These are phyloP conservation scores for Colletotrichum kahawae DNA, from an alignment of 2,329 filamentous ascomycete genomes.

Conservation along the genomic window DNA sequence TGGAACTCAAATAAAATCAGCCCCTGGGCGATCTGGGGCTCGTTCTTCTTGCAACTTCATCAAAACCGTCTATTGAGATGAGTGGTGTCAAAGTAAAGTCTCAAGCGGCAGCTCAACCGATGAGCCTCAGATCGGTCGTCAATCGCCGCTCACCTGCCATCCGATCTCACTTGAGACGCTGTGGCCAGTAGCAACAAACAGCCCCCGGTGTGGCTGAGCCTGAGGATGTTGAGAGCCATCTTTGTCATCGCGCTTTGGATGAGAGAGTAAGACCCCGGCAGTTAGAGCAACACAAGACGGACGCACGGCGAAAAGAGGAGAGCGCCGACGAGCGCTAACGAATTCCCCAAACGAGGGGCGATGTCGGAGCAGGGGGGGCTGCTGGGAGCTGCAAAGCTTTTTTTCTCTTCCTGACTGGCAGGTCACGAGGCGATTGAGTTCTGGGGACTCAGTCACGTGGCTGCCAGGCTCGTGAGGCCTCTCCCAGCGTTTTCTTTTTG, in stretches of 20 bases:
- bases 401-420: background rate
- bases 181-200: background rate
- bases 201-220: background rate
- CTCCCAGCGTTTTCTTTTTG: background rate
- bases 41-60: background rate
- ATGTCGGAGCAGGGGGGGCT: conserved; percentile 5
- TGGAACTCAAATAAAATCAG: background rate
- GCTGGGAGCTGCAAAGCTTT: background rate
- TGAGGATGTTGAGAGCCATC: background rate
- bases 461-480: background rate
- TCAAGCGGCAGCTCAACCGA: background rate
- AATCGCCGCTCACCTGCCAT: background rate
- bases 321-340: background rate
- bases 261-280: background rate
- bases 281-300: background rate
- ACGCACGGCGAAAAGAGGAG: background rate
- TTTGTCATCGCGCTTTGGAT: background rate
- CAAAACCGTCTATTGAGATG: background rate
- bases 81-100: background rate
- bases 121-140: background rate
- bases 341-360: background rate
- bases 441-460: background rate
- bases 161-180: conserved; percentile 10
- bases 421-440: background rate
- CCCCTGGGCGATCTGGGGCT: rapidly evolving